A percentile compares a stretch with the other conserved stretches of the same genome.
These are phyloP conservation scores for Panaeolus cyanescens DNA, from an alignment of 768 basidiomycete genomes.

Conservation along the genomic window DNA sequence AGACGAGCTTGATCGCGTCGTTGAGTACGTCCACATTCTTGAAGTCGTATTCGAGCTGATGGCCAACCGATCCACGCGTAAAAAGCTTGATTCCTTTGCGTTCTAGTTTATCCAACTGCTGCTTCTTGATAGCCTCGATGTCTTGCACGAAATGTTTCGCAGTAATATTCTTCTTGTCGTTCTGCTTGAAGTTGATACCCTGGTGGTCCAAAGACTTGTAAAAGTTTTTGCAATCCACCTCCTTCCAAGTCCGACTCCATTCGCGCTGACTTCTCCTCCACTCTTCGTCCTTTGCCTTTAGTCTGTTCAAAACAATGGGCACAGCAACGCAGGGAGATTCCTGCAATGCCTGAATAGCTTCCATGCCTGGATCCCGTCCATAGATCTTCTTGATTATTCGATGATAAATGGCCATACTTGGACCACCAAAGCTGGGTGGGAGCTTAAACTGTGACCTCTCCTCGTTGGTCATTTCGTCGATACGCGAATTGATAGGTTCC, in stretches of 20 bases:
- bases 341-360: conserved; percentile 85
- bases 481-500: conserved; percentile 82
- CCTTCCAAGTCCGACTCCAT: conserved; percentile 96
- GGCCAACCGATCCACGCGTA: conserved; percentile 49
- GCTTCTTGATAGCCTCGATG: conserved; percentile 68
- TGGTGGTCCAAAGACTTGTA: conserved; percentile 98
- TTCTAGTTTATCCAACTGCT: conserved; percentile 49
- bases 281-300: conserved; percentile 95
- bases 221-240: conserved; percentile 96
- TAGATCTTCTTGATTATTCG: conserved; percentile 94
- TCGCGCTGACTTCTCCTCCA: conserved; percentile 94
- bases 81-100: conserved; percentile 38
- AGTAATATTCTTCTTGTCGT: conserved; percentile 93
- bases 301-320: conserved; percentile 84
- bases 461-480: conserved; percentile 87
- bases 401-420: conserved; percentile 86
- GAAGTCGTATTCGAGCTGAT: conserved; percentile 81
- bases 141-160: conserved; percentile 81
- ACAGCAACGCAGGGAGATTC: conserved; percentile 90
- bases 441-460: conserved; percentile 83
- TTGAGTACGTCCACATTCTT: conserved; percentile 79
- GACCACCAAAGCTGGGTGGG: conserved; percentile 86
- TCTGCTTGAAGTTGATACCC: conserved; percentile 90
- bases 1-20: conserved; percentile 88
- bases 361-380: conserved; percentile 72